A percentile compares a stretch with the other conserved stretches of the same genome.
phyloP scores from a whole-genome alignment of 257 asterid species.

The Orobanche coerulescens region DNA sequence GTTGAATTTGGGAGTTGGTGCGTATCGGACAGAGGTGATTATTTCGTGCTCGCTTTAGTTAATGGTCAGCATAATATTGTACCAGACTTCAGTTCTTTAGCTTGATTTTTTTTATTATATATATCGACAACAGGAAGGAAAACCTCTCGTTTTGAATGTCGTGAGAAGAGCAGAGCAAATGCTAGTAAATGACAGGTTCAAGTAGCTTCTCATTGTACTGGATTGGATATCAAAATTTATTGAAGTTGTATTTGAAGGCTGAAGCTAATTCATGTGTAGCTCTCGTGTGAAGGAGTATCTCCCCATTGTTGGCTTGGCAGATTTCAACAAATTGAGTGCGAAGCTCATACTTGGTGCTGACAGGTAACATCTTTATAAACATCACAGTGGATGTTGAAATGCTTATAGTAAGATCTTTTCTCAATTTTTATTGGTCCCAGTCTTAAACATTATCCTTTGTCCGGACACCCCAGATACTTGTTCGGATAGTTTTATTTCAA shows the following conservation, averaged over 20 bases:
- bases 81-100: neutral
- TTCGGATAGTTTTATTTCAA: neutral
- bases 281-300: conserved; percentile 89
- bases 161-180: conserved; percentile 82
- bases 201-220: neutral
- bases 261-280: conserved; percentile 34
- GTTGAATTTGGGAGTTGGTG: conserved; percentile 95
- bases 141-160: conserved; percentile 90
- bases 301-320: conserved; percentile 82
- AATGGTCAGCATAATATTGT: neutral
- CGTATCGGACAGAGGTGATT: conserved; percentile 93
- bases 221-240: conserved; percentile 6
- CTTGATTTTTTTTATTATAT: neutral
- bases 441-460: neutral
- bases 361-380: conserved; percentile 39
- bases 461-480: neutral
- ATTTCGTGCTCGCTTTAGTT: conserved; percentile 8
- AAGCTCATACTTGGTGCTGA: conserved; percentile 88
- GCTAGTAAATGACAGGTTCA: conserved; percentile 69
- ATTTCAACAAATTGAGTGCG: conserved; percentile 86
- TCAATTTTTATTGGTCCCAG: neutral
- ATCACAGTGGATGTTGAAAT: neutral
- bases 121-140: conserved; percentile 67
- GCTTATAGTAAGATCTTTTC: neutral
- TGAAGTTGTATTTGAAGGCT: conserved; percentile 9